phyloP scores from a whole-genome alignment of 1,284 basidiomycete species.

The Trichosporon sp. region DNA sequence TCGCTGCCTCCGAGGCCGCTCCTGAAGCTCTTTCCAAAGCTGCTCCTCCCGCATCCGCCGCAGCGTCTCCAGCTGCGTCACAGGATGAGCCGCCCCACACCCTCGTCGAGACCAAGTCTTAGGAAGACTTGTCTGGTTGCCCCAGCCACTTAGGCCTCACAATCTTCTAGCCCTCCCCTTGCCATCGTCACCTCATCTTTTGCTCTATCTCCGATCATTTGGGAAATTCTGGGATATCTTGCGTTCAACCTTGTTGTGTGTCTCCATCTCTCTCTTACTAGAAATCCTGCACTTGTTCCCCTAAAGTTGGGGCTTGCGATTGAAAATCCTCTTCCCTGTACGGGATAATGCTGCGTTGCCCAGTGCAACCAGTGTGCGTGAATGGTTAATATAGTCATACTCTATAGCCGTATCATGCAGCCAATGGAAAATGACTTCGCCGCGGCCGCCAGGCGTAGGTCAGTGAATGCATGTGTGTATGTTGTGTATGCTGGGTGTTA shows the following conservation, averaged over 20 bases:
- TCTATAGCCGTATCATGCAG: neutral
- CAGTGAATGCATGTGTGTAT: neutral
- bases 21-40: neutral
- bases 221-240: neutral
- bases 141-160: neutral
- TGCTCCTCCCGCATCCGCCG: neutral
- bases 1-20: constrained; percentile 1
- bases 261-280: neutral
- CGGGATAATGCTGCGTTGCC: neutral
- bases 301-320: too few species aligned
- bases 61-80: neutral
- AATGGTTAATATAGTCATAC: neutral
- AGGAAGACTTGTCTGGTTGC: neutral
- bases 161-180: too few species aligned
- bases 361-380: neutral
- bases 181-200: neutral
- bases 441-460: neutral
- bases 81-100: neutral
- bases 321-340: neutral
- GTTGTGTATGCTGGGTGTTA: neutral
- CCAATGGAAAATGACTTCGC: neutral
- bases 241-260: neutral
- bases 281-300: neutral
- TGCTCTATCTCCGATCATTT: neutral
- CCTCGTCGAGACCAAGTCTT: neutral